Evolutionary conservation across 1,139 yeast genomes (phyloP).

Genomic region (Hemisphaericaspora subhashii): DNA sequence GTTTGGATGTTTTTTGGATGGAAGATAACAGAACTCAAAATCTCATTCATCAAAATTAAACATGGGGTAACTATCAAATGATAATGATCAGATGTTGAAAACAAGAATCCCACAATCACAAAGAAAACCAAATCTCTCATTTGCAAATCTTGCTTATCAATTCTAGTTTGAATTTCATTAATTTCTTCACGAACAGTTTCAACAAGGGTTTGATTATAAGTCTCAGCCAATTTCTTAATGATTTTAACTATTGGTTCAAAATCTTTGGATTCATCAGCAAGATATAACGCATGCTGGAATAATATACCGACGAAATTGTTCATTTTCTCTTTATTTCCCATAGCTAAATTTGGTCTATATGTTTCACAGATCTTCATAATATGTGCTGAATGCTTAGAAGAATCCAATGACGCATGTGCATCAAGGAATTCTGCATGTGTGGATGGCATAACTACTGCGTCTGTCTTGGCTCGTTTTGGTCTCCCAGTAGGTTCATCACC

Average conservation of each 20-base stretch:
- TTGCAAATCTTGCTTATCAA: constrained; percentile 29
- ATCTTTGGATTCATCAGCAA: constrained; percentile 26
- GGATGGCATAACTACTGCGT: constrained; percentile 53
- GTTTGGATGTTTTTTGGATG: constrained; percentile 48
- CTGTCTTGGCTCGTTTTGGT: constrained; percentile 15
- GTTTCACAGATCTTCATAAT: constrained; percentile 57
- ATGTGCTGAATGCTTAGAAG: constrained; percentile 45
- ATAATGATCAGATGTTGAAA: constrained; percentile 94
- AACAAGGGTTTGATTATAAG: constrained; percentile 64
- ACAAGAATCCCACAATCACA: constrained; percentile 69
- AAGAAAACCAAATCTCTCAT: constrained; percentile 66
- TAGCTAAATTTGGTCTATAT: constrained; percentile 75
- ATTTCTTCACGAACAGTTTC: constrained; percentile 37
- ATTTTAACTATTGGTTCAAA: constrained; percentile 48
- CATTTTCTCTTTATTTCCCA: constrained; percentile 78
- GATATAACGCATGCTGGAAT: constrained; percentile 58
- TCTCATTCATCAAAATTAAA: constrained; percentile 68
- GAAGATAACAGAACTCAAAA: constrained; percentile 38
- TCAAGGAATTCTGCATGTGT: constrained; percentile 51
- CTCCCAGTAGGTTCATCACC: constrained; percentile 12
- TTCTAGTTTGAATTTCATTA: constrained; percentile 49
- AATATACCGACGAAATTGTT: constrained; percentile 64
- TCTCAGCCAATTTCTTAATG: constrained; percentile 62
- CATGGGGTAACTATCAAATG: constrained; percentile 90
- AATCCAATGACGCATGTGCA: constrained; percentile 25